Evolutionary conservation across 2,329 filamentous ascomycete species (phyloP).

Genomic region (Helminthosporium solani): DNA sequence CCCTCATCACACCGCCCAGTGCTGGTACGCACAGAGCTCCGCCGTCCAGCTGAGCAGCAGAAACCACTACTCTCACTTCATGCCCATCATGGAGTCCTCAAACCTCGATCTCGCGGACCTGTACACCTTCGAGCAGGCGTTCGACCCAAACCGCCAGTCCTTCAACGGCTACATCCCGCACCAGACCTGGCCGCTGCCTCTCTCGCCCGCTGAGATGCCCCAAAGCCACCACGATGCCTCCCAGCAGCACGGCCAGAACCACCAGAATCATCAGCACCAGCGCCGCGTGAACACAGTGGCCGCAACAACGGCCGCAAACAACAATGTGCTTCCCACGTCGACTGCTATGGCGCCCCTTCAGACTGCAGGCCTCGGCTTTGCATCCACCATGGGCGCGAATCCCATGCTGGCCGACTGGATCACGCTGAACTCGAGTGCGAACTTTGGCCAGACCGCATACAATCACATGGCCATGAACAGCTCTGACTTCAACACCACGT

Average conservation of each 20-base stretch:
- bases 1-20: conserved; percentile 26
- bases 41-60: conserved; percentile 28
- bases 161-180: conserved; percentile 29
- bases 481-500: conserved; percentile 41
- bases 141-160: conserved; percentile 38
- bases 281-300: conserved; percentile 32
- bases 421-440: conserved; percentile 40
- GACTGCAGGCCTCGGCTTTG: conserved; percentile 33
- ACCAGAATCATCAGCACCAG: conserved; percentile 20
- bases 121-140: conserved; percentile 44
- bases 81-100: conserved; percentile 44
- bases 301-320: conserved; percentile 22
- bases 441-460: conserved; percentile 22
- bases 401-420: conserved; percentile 47
- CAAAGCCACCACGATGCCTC: conserved; percentile 23
- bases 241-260: too few species aligned
- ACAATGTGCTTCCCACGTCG: conserved; percentile 24
- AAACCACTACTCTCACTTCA: conserved; percentile 16
- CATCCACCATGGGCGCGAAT: conserved; percentile 37
- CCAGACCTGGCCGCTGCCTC: conserved; percentile 42
- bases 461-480: conserved; percentile 39
- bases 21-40: conserved; percentile 34
- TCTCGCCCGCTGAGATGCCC: conserved; percentile 38
- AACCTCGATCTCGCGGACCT: conserved; percentile 43
- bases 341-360: conserved; percentile 37